A percentile compares a stretch with the other conserved stretches of the same genome.
These are phyloP conservation scores for Helianthus tuberosus DNA, from an alignment of 129 eudicot species.

Conservation along the genomic window DNA sequence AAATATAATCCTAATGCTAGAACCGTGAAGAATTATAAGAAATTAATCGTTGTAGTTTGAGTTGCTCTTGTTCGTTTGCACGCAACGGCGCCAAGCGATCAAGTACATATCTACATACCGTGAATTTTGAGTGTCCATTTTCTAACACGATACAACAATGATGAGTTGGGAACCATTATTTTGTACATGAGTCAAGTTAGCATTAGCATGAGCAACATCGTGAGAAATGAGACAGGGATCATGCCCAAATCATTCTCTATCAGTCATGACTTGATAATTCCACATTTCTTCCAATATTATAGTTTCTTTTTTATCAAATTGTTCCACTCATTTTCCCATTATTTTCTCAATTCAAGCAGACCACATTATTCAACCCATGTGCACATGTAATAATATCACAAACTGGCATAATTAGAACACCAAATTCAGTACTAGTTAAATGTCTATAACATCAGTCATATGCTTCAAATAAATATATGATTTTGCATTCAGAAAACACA, in stretches of 20 bases:
- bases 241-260: constrained; percentile 9
- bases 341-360: constrained; percentile 18
- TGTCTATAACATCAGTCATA: not conserved
- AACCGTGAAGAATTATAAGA: not conserved
- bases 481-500: constrained; percentile 29
- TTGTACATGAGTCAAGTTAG: constrained; percentile 3
- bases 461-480: not conserved
- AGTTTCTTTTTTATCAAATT: constrained; percentile 3
- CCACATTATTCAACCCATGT: constrained; percentile 39
- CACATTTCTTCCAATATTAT: constrained; percentile 15
- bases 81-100: not conserved
- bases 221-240: constrained; percentile 24
- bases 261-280: constrained; percentile 18
- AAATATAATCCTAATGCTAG: not conserved
- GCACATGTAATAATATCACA: not conserved
- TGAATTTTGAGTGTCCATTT: not conserved
- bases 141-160: not conserved
- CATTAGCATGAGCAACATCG: constrained; percentile 2
- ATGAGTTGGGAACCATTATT: constrained; percentile 15
- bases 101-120: not conserved
- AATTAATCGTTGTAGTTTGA: not conserved
- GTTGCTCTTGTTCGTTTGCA: not conserved
- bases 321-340: constrained; percentile 10
- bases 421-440: not conserved
- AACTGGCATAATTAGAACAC: not conserved